phyloP scores from a whole-genome alignment of 2,329 filamentous ascomycete species.

The Fusarium sp. region DNA sequence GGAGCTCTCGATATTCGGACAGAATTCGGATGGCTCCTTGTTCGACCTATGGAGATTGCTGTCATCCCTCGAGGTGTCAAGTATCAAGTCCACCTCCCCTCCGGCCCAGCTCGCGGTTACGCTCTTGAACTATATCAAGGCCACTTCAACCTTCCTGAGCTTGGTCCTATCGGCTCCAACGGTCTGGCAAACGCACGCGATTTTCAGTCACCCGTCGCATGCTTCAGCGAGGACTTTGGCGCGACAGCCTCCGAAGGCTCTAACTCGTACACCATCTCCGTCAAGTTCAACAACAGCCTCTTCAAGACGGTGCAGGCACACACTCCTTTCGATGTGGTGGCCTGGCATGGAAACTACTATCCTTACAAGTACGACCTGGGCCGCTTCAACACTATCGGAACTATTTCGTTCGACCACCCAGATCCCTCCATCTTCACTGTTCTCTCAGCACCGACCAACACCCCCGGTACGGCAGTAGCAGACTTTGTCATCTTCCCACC shows the following conservation, averaged over 20 bases:
- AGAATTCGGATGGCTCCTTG: conserved; percentile 80
- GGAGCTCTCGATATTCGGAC: conserved; percentile 83
- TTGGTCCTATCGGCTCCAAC: conserved; percentile 82
- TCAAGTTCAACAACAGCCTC: conserved; percentile 78
- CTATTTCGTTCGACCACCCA: conserved; percentile 82
- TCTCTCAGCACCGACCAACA: conserved; percentile 73
- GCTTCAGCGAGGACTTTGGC: conserved; percentile 74
- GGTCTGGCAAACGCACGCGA: conserved; percentile 82
- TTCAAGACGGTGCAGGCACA: conserved; percentile 77
- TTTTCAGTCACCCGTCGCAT: conserved; percentile 80
- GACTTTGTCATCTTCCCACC: conserved; percentile 83
- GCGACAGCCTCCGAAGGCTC: conserved; percentile 57
- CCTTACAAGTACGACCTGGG: conserved; percentile 88
- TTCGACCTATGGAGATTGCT: conserved; percentile 84
- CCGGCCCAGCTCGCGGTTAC: conserved; percentile 77
- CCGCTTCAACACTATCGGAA: conserved; percentile 82
- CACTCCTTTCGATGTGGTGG: conserved; percentile 84
- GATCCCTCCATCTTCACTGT: conserved; percentile 86
- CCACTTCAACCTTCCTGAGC: conserved; percentile 79
- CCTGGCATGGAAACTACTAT: conserved; percentile 86
- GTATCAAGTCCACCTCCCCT: conserved; percentile 78
- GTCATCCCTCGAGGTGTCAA: conserved; percentile 82
- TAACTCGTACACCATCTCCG: conserved; percentile 65
- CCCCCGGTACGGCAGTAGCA: conserved; percentile 74
- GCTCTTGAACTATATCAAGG: conserved; percentile 82